A percentile compares a stretch with the other conserved stretches of the same genome.
These are phyloP conservation scores for Coemansia sp. DNA, from an alignment of 192 early-diverging fungal genomes.

Conservation along the genomic window DNA sequence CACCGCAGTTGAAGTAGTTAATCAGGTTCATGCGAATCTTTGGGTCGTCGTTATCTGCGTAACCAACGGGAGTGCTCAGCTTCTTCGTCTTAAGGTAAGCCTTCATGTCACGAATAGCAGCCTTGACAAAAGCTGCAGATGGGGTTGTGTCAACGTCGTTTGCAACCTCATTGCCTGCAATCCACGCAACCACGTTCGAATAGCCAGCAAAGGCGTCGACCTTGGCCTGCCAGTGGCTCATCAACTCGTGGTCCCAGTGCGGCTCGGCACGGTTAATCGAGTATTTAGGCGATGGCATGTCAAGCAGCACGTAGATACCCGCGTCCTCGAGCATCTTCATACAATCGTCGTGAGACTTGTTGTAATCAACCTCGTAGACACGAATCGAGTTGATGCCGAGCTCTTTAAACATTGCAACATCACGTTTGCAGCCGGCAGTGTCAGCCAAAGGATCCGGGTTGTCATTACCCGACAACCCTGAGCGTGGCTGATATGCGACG, in stretches of 20 bases:
- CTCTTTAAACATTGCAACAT: slow-evolving; percentile 63
- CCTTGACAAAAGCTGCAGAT: slow-evolving; percentile 68
- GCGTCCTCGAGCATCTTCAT: slow-evolving; percentile 64
- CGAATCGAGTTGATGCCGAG: slow-evolving; percentile 70
- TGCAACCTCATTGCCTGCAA: slow-evolving; percentile 76
- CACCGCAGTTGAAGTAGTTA: slow-evolving; percentile 71
- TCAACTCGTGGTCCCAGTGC: slow-evolving; percentile 58
- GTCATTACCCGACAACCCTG: slow-evolving; percentile 29
- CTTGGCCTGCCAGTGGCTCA: slow-evolving; percentile 58
- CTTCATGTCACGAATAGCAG: slow-evolving; percentile 66
- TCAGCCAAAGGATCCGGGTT: slow-evolving; percentile 65
- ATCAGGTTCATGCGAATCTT: slow-evolving; percentile 65
- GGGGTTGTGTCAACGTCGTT: slow-evolving; percentile 62
- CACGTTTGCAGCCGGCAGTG: slow-evolving; percentile 59
- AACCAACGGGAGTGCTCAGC: slow-evolving; percentile 69
- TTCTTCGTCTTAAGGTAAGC: slow-evolving; percentile 57
- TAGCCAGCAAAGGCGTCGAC: slow-evolving; percentile 70
- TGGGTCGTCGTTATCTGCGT: slow-evolving; percentile 73
- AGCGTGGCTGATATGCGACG: slow-evolving; percentile 69
- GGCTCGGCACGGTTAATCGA: slow-evolving; percentile 68
- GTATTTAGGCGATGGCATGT: slow-evolving; percentile 60
- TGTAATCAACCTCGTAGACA: slow-evolving; percentile 68
- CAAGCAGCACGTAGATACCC: slow-evolving; percentile 75
- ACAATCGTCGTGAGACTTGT: slow-evolving; percentile 65
- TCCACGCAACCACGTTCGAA: slow-evolving; percentile 63